These are phyloP conservation scores for Cucurbita ficifolia DNA, from an alignment of 306 rosid genomes.

Conservation along the genomic window DNA sequence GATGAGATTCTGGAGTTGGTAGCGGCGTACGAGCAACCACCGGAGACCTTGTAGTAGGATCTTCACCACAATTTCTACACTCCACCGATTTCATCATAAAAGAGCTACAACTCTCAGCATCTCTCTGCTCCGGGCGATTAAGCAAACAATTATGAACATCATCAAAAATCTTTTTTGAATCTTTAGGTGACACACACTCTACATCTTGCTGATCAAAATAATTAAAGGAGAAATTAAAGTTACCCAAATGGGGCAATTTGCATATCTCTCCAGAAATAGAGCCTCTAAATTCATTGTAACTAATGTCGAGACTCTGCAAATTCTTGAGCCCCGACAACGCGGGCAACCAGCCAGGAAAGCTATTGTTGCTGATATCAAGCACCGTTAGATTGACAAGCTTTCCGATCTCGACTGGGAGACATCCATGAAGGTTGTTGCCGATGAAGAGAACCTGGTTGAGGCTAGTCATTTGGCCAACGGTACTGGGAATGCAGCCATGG, in stretches of 20 bases:
- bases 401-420: slow-evolving; percentile 31
- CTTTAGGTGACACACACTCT: slow-evolving; percentile 17
- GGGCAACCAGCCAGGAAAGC: slow-evolving; percentile 39
- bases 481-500: slow-evolving; percentile 30
- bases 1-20: neutral
- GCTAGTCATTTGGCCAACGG: slow-evolving; percentile 29
- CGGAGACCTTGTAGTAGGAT: neutral
- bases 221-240: slow-evolving; percentile 42
- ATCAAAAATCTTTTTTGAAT: neutral
- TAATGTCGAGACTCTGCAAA: slow-evolving; percentile 31
- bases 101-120: slow-evolving; percentile 18
- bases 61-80: slow-evolving; percentile 29
- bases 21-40: neutral
- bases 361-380: slow-evolving; percentile 34
- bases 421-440: slow-evolving; percentile 30
- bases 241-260: slow-evolving; percentile 28
- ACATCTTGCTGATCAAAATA: slow-evolving; percentile 38
- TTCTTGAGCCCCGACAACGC: slow-evolving; percentile 18
- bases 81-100: slow-evolving; percentile 33
- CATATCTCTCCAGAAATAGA: slow-evolving; percentile 32
- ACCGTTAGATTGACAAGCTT: slow-evolving; percentile 11
- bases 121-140: slow-evolving; percentile 35
- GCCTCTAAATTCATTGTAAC: slow-evolving; percentile 36
- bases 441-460: slow-evolving; percentile 26
- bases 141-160: slow-evolving; percentile 36